A percentile compares a stretch with the other conserved stretches of the same genome.
phyloP scores from a whole-genome alignment of 1,284 basidiomycete genomes.

The Xerocomus nothofagi region DNA sequence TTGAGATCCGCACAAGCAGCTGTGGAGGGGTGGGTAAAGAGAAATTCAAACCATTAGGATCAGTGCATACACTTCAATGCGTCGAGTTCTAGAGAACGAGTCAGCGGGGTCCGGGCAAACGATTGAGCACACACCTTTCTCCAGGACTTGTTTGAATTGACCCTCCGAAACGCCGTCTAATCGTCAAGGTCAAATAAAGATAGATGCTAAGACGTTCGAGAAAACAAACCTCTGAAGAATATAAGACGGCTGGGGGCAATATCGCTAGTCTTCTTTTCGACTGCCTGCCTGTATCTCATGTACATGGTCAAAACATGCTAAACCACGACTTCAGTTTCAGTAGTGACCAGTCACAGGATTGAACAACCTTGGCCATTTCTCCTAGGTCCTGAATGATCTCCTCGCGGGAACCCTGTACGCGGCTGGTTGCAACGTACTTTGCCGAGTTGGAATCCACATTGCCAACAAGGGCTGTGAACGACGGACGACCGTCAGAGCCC shows the following conservation, averaged over 20 bases:
- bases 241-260: constrained; percentile 63
- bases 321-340: constrained; percentile 12
- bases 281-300: constrained; percentile 48
- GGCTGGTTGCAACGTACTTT: constrained; percentile 52
- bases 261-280: constrained; percentile 50
- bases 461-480: constrained; percentile 73
- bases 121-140: constrained; percentile 44
- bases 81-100: constrained; percentile 48
- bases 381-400: constrained; percentile 75
- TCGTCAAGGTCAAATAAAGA: constrained; percentile 5
- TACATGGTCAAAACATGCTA: constrained; percentile 58
- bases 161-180: constrained; percentile 80
- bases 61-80: constrained; percentile 49
- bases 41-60: constrained; percentile 3
- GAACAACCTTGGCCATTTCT: constrained; percentile 55
- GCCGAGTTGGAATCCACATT: constrained; percentile 69
- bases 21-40: constrained; percentile 32
- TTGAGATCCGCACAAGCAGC: constrained; percentile 55
- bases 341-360: background rate
- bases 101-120: background rate
- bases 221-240: constrained; percentile 63
- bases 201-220: background rate
- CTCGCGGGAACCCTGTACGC: constrained; percentile 64
- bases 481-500: constrained; percentile 68
- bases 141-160: constrained; percentile 69